Base-by-base conservation (phyloP, 2,329 filamentous ascomycete species). In the Lasiodiplodia gonubiensis region DNA sequence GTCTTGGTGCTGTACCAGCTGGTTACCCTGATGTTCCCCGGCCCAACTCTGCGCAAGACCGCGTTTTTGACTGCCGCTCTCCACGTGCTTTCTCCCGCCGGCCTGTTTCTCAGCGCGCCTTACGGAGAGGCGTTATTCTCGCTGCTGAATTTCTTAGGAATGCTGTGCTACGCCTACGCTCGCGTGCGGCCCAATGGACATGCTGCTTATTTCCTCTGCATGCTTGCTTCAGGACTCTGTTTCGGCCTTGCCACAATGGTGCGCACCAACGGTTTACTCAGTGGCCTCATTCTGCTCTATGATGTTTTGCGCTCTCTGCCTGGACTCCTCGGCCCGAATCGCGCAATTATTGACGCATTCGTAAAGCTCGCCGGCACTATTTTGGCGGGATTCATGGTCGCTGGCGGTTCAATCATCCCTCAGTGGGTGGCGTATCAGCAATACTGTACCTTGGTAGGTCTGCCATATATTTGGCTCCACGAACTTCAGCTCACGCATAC, bases 201-300 rank as follows among this genome's bases (percentile, higher is more conserved):
- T 54, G 67, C 60, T 88, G 21, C 5, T 7, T 16, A 57, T 48
- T 27, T 55, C 71, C 70, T 80, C 2, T 82, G 83, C 16, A 79
- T 90, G 23, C 70, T 96, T 6, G 74, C 82, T 11, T 86, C 92
- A 2, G 93, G 92, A 1, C 68, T 88, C 2, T 69, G 86, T 6
- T 94, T 98, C 74, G 92, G 90, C 0, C 72, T 90, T 18, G 90
- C 93, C 0, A 90, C 90, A 0, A 84, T 87, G 1, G 88, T 96
- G 69, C 89, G 95, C 67, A 93, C 90, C 74, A 99, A 99, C 77
- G 95, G 93, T 11, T 80, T 98, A 55, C 82, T 97, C 14, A 94
- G 90, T 75, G 94, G 94, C 11, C 76, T 93, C 3, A 81, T 93
- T 3, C 92, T 97, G 74, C 86, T 90, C 33, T 87, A 76, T 68